A percentile compares a stretch with the other conserved stretches of the same genome.
Conservation (phyloP, 1,284 basidiomycete genomes). For the Apiotrichum montevideense region DNA sequence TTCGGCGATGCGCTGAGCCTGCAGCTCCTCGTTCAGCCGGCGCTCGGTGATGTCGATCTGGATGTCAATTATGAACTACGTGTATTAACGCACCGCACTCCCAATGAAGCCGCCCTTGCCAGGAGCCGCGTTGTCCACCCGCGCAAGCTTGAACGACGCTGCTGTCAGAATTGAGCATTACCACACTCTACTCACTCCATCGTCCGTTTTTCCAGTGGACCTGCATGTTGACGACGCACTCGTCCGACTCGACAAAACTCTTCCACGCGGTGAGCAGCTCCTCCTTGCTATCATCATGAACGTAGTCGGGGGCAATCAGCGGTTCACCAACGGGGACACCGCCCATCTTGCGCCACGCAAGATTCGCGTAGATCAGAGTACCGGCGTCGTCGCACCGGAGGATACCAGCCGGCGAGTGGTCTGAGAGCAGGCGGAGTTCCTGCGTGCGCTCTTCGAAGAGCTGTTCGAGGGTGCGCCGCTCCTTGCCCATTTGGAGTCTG, state of each 20-base stretch:
- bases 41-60: constrained; percentile 41
- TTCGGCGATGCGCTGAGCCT: constrained; percentile 34
- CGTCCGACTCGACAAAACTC: background rate
- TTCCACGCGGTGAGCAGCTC: constrained; percentile 17
- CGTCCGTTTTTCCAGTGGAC: constrained; percentile 29
- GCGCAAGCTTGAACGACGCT: constrained; percentile 23
- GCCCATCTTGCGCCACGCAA: constrained; percentile 29
- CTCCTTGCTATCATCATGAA: constrained; percentile 10
- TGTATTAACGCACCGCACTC: constrained; percentile 24
- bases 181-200: constrained; percentile 15
- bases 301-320: constrained; percentile 19
- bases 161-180: constrained; percentile 1
- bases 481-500: constrained; percentile 39
- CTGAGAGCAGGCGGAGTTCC: constrained; percentile 41
- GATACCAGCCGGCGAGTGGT: constrained; percentile 37
- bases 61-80: constrained; percentile 25
- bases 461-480: constrained; percentile 31
- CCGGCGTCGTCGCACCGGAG: constrained; percentile 29
- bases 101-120: constrained; percentile 16
- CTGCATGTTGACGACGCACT: constrained; percentile 10
- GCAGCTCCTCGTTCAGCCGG: constrained; percentile 38
- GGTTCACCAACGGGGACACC: constrained; percentile 18
- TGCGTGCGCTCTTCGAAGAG: constrained; percentile 38
- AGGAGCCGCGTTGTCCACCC: constrained; percentile 20
- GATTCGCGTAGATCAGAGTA: constrained; percentile 25